A percentile compares a stretch with the other conserved stretches of the same genome.
These are phyloP conservation scores for Singerocomus rubriflavus DNA, from an alignment of 1,284 basidiomycete genomes.

Conservation along the genomic window DNA sequence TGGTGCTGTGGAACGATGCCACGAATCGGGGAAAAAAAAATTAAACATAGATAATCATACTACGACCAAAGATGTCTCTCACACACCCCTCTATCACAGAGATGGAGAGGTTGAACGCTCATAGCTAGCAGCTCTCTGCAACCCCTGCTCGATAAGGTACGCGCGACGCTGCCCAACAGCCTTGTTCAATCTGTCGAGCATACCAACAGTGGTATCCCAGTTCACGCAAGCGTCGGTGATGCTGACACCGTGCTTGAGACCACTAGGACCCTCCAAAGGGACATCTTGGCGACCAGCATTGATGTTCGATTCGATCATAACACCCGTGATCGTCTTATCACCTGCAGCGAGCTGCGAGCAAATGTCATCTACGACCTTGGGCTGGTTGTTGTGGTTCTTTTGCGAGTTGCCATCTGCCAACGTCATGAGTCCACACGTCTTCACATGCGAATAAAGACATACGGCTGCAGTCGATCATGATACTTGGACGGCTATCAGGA, in stretches of 20 bases:
- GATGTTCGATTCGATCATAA: slow-evolving; percentile 97
- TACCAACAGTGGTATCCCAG: slow-evolving; percentile 80
- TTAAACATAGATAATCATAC: slow-evolving; percentile 13
- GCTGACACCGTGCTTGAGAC: slow-evolving; percentile 80
- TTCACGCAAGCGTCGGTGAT: slow-evolving; percentile 95
- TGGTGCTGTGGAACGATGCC: too few species aligned
- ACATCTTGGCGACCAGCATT: slow-evolving; percentile 86
- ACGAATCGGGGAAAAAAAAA: slow-evolving; percentile 12
- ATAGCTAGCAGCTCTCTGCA: slow-evolving; percentile 32
- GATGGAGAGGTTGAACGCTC: slow-evolving; percentile 18
- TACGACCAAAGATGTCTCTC: too few species aligned
- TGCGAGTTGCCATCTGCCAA: slow-evolving; percentile 81
- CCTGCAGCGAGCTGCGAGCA: slow-evolving; percentile 79
- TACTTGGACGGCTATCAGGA: slow-evolving; percentile 55
- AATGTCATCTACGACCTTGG: slow-evolving; percentile 75
- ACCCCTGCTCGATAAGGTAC: slow-evolving; percentile 34
- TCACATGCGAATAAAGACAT: slow-evolving; percentile 29
- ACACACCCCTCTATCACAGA: too few species aligned
- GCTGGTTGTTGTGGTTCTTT: slow-evolving; percentile 91
- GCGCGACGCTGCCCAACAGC: slow-evolving; percentile 39
- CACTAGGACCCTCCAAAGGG: slow-evolving; percentile 56
- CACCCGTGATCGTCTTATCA: slow-evolving; percentile 82
- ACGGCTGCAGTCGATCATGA: slow-evolving; percentile 87
- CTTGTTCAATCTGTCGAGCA: slow-evolving; percentile 73
- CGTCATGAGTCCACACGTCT: background rate